phyloP scores from a whole-genome alignment of 1,284 basidiomycete genomes.

The Porogramme epimiltina region DNA sequence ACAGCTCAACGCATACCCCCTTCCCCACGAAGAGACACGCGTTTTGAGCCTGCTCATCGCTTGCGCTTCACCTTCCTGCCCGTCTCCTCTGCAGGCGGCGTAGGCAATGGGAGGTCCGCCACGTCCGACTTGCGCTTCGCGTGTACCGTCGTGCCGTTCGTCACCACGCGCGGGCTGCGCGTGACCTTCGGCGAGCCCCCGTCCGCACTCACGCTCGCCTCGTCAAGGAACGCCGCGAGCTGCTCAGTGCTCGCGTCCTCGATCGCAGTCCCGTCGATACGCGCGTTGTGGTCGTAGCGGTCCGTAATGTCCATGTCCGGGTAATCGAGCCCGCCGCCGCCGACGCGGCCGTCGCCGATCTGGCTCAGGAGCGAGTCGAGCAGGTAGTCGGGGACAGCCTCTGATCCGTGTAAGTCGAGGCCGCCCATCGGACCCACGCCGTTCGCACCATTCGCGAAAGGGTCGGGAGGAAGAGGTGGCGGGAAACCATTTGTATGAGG shows the following conservation, averaged over 20 bases:
- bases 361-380: conserved; percentile 49
- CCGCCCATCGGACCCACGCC: conserved; percentile 12
- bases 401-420: conserved; percentile 6
- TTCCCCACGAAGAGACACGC: not conserved
- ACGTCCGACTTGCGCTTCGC: conserved; percentile 54
- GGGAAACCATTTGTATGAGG: conserved; percentile 3
- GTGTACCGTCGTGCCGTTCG: conserved; percentile 9
- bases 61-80: conserved; percentile 30
- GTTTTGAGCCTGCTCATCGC: conserved; percentile 27
- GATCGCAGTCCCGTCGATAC: conserved; percentile 31
- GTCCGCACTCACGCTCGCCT: conserved; percentile 30
- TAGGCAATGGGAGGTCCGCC: conserved; percentile 28
- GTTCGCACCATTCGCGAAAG: conserved; percentile 2
- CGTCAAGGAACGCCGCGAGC: conserved; percentile 46
- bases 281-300: conserved; percentile 30
- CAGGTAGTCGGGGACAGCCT: conserved; percentile 42
- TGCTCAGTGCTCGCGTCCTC: conserved; percentile 39
- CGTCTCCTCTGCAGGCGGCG: conserved; percentile 8
- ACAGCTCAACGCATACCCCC: not conserved
- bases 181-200: not conserved
- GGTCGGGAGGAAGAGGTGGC: conserved; percentile 8
- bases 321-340: conserved; percentile 16
- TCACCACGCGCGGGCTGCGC: conserved; percentile 9
- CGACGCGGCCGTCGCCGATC: conserved; percentile 25
- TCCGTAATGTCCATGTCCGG: conserved; percentile 34